phyloP scores from a whole-genome alignment of 2,329 filamentous ascomycete genomes.

The Dothideomycetes sp. region DNA sequence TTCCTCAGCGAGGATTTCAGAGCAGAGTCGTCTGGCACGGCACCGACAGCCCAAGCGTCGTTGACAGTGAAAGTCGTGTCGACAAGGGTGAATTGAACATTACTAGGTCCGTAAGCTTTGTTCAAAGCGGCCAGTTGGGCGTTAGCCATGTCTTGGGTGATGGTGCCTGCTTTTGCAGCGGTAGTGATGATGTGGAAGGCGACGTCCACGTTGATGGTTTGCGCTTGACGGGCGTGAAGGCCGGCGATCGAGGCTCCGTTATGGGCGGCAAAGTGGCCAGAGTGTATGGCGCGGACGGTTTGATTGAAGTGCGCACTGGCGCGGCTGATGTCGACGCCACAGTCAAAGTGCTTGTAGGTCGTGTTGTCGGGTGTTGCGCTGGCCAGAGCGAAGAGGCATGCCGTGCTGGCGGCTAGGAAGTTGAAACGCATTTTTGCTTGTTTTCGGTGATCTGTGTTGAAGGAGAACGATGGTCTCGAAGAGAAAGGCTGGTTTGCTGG shows the following conservation, averaged over 20 bases:
- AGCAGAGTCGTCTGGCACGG: constrained; percentile 36
- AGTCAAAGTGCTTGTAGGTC: constrained; percentile 32
- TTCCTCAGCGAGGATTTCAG: constrained; percentile 47
- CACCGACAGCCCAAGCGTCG: constrained; percentile 44
- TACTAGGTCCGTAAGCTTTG: constrained; percentile 39
- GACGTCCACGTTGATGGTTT: constrained; percentile 30
- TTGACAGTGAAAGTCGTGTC: constrained; percentile 44
- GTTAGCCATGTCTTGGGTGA: constrained; percentile 34
- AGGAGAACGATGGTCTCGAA: no score
- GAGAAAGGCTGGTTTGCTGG: no score
- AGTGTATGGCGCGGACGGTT: constrained; percentile 29
- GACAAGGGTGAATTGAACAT: constrained; percentile 42
- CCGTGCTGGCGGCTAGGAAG: constrained; percentile 11
- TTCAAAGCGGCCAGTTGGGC: constrained; percentile 33
- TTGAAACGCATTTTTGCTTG: constrained; percentile 14
- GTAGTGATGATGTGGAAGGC: constrained; percentile 40
- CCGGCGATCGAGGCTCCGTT: constrained; percentile 23
- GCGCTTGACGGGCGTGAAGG: constrained; percentile 15
- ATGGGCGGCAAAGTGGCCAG: constrained; percentile 19
- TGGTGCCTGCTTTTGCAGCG: constrained; percentile 25
- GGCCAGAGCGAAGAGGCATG: constrained; percentile 14
- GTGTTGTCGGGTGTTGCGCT: constrained; percentile 7
- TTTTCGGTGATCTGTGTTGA: constrained; percentile 1
- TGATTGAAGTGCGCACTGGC: constrained; percentile 32
- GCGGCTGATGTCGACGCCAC: constrained; percentile 29